Conservation (phyloP, 2,329 filamentous ascomycete species). For the Xylariaceae sp. region DNA sequence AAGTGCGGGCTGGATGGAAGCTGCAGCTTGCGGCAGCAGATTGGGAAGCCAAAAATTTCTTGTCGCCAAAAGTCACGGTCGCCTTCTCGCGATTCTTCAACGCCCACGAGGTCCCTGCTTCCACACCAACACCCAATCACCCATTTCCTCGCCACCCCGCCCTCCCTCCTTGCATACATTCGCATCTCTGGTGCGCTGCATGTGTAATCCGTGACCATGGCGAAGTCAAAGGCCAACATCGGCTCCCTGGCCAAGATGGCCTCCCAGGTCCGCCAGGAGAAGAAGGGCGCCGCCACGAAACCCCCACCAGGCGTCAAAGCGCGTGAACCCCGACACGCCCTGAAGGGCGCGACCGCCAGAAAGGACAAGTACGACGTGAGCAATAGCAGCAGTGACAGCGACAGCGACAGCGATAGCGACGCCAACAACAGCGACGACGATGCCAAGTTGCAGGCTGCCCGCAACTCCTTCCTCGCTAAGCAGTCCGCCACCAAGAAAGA, state of each 20-base stretch:
- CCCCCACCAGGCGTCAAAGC: constrained; percentile 11
- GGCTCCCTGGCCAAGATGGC: constrained; percentile 26
- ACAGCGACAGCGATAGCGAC: constrained; percentile 33
- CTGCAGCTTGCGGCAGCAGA: too few species aligned
- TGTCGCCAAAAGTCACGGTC: constrained; percentile 1
- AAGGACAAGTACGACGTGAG: constrained; percentile 27
- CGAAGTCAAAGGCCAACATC: constrained; percentile 15
- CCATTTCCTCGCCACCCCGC: neutral
- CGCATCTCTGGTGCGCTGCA: neutral
- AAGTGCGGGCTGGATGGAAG: too few species aligned
- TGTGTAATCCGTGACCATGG: constrained; percentile 14
- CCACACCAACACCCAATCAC: neutral
- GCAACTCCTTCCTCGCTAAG: constrained; percentile 34
- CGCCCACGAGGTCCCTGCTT: neutral
- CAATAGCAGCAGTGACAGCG: constrained; percentile 25
- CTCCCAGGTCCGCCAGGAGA: constrained; percentile 25
- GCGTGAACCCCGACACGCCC: constrained; percentile 14
- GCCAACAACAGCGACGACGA: constrained; percentile 34
- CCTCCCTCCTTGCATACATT: neutral
- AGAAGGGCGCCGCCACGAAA: constrained; percentile 18
- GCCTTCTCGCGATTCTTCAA: constrained; percentile 2
- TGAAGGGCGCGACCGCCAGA: constrained; percentile 20
- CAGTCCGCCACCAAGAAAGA: constrained; percentile 30
- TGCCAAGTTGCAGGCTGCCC: constrained; percentile 19
- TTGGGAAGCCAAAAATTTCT: neutral